Evolutionary conservation across 306 rosid genomes (phyloP).

Genomic region (Ochetophila trinervis): DNA sequence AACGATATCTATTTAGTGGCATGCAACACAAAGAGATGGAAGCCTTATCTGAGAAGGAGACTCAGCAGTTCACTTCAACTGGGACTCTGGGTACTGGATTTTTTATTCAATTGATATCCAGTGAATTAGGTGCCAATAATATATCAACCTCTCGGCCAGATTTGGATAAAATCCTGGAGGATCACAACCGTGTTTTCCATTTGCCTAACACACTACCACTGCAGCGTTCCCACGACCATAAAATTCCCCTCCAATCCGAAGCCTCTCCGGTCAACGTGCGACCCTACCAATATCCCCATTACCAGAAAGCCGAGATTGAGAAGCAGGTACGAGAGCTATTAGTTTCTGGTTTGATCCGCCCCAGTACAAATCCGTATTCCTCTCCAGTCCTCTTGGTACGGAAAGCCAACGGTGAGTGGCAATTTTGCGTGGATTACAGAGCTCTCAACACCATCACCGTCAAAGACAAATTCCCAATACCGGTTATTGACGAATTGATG

Average conservation of each 20-base stretch:
- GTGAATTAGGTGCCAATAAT: no score
- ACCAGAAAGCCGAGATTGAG: neutral
- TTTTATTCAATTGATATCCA: no score
- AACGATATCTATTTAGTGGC: no score
- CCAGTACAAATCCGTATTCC: neutral
- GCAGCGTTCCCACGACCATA: neutral
- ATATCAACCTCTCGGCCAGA: no score
- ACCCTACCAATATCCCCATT: neutral
- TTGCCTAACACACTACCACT: neutral
- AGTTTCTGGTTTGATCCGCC: neutral
- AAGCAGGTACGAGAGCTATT: neutral
- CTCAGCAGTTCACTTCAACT: neutral
- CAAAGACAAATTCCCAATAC: neutral
- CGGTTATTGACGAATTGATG: neutral
- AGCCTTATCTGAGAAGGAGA: no score
- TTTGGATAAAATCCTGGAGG: no score
- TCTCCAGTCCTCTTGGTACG: neutral
- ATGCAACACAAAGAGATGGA: no score
- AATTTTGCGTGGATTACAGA: neutral
- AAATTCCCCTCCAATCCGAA: neutral
- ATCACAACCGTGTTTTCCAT: no score
- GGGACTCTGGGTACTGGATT: no score
- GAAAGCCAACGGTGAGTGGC: neutral
- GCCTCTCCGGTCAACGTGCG: neutral
- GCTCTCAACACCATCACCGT: neutral